Base-by-base conservation (phyloP, 2,329 filamentous ascomycete species). In the Elsinoe arachidis region DNA sequence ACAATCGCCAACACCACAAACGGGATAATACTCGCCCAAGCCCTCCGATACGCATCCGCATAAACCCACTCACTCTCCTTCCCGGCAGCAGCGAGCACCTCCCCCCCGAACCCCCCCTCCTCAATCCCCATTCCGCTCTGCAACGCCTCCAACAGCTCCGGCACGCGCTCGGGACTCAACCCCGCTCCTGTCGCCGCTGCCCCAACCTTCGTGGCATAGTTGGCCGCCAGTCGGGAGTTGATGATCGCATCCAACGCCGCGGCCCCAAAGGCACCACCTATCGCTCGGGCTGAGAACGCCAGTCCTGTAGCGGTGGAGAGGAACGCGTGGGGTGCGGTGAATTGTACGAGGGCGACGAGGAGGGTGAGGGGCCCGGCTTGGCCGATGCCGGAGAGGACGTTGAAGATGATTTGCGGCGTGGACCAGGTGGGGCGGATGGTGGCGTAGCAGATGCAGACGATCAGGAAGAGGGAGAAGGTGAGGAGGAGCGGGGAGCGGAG, bases 221-320 rank as follows among this genome's bases (percentile, higher is more conserved):
- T 68, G 4, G 68, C 65, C 1, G 63, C 61, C 4, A 80, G 59
- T 15, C 74, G 73, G n/a, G 73, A 72, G 61, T 78, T 77, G 61
- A 79, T 75, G 58, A 80, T 78, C 14, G 77, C 75, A 61, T 79
- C 71, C 1, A 80, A 67, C 2, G 79, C 76, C 1, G 78, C 77
- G 1, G 76, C 78, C 0, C 78, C 78, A 55, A 80, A 79, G 0
- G 78, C 77, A 15, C 78, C 78, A 19, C 78, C 78, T 14, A 80
- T 75, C 30, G 78, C 78, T 26, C 78, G 71, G 2, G 76, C 76
- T 0, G 77, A 79, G 63, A 80, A 80, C 2, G 76, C 77, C 0
- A 80, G 72, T 0, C 78, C 78, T 0, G 78, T 80, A 0, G 78
- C 78, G 0, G 78, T 80, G 0, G 76, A 78, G 12, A 80, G 72